phyloP scores from a whole-genome alignment of 2,329 filamentous ascomycete species.

The Alternaria gaisen region DNA sequence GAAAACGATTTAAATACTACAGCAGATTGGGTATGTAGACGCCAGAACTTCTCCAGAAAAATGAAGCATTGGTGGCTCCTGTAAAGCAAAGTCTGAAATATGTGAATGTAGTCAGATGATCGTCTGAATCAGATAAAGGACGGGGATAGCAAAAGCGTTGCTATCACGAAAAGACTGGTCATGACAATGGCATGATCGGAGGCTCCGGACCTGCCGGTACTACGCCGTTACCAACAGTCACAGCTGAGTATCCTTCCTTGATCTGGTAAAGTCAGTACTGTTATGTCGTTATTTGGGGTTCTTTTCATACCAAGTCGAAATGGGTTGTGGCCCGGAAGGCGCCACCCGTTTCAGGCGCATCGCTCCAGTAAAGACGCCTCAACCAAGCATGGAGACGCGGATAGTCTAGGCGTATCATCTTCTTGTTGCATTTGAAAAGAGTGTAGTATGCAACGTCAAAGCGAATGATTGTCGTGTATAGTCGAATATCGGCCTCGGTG shows the following conservation, averaged over 20 bases:
- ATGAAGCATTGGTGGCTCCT: not conserved
- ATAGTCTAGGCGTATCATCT: constrained; percentile 84
- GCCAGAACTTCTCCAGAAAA: not conserved
- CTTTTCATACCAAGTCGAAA: constrained; percentile 36
- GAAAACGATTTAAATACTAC: not conserved
- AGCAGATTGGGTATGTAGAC: constrained; percentile 2
- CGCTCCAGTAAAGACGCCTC: constrained; percentile 82
- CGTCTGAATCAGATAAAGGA: no score
- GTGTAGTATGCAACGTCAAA: constrained; percentile 64
- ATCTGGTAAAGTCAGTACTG: constrained; percentile 31
- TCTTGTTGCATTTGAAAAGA: constrained; percentile 79
- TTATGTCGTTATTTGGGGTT: not conserved
- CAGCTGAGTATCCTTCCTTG: constrained; percentile 40
- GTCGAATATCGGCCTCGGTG: constrained; percentile 59
- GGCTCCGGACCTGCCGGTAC: constrained; percentile 34
- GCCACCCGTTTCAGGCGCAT: constrained; percentile 39
- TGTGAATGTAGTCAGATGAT: not conserved
- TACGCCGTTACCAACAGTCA: constrained; percentile 33
- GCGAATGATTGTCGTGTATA: constrained; percentile 66
- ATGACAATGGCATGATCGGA: constrained; percentile 30
- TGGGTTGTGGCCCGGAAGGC: constrained; percentile 42
- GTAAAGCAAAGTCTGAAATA: not conserved
- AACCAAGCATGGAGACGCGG: constrained; percentile 83
- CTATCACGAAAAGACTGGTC: not conserved
- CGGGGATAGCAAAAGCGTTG: not conserved